phyloP scores from a whole-genome alignment of 768 basidiomycete species.

The Austroboletus festivus region DNA sequence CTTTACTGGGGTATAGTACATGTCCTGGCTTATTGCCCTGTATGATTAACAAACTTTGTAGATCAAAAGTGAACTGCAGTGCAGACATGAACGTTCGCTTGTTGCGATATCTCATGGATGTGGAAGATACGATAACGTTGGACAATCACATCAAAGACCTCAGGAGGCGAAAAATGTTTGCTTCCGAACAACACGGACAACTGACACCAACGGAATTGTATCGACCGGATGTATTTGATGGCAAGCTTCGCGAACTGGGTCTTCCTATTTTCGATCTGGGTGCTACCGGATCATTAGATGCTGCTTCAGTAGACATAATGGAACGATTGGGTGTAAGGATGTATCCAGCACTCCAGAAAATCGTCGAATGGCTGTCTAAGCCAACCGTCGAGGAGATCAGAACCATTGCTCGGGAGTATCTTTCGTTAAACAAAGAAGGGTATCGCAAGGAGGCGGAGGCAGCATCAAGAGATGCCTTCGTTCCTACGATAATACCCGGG shows the following conservation, averaged over 20 bases:
- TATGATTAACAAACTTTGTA: neutral
- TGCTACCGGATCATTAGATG: neutral
- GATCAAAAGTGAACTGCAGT: neutral
- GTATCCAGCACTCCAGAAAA: neutral
- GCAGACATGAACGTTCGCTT: neutral
- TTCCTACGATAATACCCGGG: neutral
- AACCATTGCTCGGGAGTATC: neutral
- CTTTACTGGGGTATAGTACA: neutral
- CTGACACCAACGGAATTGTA: neutral
- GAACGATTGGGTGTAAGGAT: neutral
- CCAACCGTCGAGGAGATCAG: neutral
- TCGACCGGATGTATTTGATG: neutral
- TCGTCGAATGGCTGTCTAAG: neutral
- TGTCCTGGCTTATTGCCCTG: neutral
- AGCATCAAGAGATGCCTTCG: neutral
- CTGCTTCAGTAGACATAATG: neutral
- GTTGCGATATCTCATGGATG: neutral
- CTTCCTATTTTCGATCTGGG: neutral
- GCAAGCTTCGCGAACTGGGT: neutral
- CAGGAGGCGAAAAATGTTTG: neutral
- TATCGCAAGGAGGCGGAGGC: neutral
- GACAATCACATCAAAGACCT: neutral
- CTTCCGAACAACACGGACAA: neutral
- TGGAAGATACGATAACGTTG: neutral
- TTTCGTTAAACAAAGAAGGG: neutral